Percentiles rank a stretch among this genome's conserved stretches.
Evolutionary conservation across 768 basidiomycete species (phyloP).

Genomic region (Tubosaeta sp.): DNA sequence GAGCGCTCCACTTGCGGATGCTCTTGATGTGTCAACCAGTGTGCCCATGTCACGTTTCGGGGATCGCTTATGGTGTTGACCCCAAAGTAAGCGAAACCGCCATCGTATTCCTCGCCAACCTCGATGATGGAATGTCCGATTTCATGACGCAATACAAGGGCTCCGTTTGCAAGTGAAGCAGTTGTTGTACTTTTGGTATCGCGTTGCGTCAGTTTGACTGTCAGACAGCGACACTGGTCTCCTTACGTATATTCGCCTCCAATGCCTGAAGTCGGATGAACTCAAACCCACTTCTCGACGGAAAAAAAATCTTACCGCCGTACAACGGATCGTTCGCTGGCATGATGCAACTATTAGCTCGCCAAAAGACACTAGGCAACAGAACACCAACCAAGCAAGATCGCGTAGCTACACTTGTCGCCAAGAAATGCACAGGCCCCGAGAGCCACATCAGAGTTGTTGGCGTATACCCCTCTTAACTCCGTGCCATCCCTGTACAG

Average conservation of each 20-base stretch:
- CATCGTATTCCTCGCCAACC: conserved; percentile 83
- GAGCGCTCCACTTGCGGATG: conserved; percentile 55
- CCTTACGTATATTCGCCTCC: conserved; percentile 77
- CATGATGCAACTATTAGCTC: conserved; percentile 4
- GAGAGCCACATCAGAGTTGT: conserved; percentile 59
- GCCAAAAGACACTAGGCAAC: conserved; percentile 1
- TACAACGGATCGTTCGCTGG: conserved; percentile 78
- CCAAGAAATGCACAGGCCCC: conserved; percentile 66
- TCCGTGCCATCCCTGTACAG: conserved; percentile 77
- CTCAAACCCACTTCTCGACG: neutral
- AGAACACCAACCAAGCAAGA: conserved; percentile 54
- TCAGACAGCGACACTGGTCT: neutral
- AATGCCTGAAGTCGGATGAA: conserved; percentile 42
- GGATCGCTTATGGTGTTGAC: conserved; percentile 53
- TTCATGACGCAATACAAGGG: conserved; percentile 73
- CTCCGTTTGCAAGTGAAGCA: conserved; percentile 67
- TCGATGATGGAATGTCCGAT: conserved; percentile 76
- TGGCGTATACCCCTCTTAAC: conserved; percentile 68
- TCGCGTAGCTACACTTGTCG: conserved; percentile 68
- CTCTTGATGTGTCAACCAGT: conserved; percentile 55
- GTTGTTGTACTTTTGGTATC: conserved; percentile 57
- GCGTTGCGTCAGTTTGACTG: neutral
- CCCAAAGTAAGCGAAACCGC: conserved; percentile 70
- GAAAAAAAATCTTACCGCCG: conserved; percentile 49
- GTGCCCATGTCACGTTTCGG: conserved; percentile 55